These are phyloP conservation scores for Xenosphaeropsis pyriputrescens DNA, from an alignment of 2,329 filamentous ascomycete genomes.

Conservation along the genomic window DNA sequence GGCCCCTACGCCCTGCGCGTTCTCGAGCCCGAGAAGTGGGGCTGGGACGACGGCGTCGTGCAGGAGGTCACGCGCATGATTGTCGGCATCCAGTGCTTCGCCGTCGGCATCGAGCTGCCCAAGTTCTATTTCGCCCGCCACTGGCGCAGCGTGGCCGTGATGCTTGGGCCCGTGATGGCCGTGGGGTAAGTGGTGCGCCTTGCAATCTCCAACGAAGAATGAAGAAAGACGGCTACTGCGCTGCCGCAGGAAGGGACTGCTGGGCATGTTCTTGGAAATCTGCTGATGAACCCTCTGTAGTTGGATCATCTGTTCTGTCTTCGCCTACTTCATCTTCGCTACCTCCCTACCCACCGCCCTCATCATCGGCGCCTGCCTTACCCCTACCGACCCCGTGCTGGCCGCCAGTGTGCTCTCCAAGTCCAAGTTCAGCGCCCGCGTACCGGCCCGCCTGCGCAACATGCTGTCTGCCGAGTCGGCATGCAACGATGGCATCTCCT, in stretches of 20 bases:
- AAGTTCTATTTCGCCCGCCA: slow-evolving; percentile 19
- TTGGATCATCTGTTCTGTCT: too few species aligned
- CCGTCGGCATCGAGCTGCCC: slow-evolving; percentile 57
- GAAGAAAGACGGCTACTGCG: too few species aligned
- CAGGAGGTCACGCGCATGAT: slow-evolving; percentile 60
- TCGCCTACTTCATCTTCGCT: too few species aligned
- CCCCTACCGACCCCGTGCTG: slow-evolving; percentile 77
- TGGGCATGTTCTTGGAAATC: too few species aligned
- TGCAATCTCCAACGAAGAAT: too few species aligned
- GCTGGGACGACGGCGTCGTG: slow-evolving; percentile 52
- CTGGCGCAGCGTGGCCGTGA: slow-evolving; percentile 5
- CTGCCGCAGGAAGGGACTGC: too few species aligned
- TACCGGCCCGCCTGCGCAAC: slow-evolving; percentile 67
- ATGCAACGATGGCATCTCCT: slow-evolving; percentile 74
- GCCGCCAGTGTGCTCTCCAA: slow-evolving; percentile 77
- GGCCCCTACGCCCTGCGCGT: slow-evolving; percentile 51
- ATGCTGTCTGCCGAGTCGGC: slow-evolving; percentile 72
- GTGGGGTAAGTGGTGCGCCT: too few species aligned
- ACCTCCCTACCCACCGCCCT: slow-evolving; percentile 31
- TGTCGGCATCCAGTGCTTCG: slow-evolving; percentile 60
- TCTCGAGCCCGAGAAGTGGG: slow-evolving; percentile 46
- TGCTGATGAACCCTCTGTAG: too few species aligned
- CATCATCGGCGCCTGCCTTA: slow-evolving; percentile 73
- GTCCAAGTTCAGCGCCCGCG: slow-evolving; percentile 81
- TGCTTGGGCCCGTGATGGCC: too few species aligned